Evolutionary conservation across 441 rosid species (phyloP), one percentile per base, ranked within the genome.

Genomic region (Isatis lusitanica): DNA sequence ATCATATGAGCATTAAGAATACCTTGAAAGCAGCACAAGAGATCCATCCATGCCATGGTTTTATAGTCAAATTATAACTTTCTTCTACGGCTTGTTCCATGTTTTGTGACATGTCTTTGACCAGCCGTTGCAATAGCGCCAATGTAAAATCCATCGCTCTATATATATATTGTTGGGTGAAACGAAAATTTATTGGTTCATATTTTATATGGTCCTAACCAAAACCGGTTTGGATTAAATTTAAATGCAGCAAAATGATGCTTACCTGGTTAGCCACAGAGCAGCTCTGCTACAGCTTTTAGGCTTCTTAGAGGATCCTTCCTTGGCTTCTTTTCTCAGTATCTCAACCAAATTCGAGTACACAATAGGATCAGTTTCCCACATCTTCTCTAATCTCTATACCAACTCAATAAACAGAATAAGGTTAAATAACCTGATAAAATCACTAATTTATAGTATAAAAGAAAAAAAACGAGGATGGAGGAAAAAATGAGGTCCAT

Each of bases 31-130:
- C 97, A 68, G 97, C 97, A 10, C 87, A 79, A 15, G 98, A 88
- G 73, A 94, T 94, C 97, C 98, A 94, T 46, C 96, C 88, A 83
- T 94, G 98, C 91, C 96, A 88, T 18, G 90, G 93, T 82, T 88
- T 94, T 75, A 94, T 79, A 66, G 93, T 87, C 51, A 72, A 57
- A 66, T 59, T 80, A 68, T 94, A 94, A 42, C 91, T 78, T 43
- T 91, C 96, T 82, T 88, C 95, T 68, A 94, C 90, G 51, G 84
- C 88, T 75, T 83, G 78, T 80, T 89, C 93, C 93, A 94, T 88
- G 79, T 80, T 85, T 71, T 85, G 84, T 64, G 63, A 90, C 21
- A 83, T 83, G 74, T 94, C 88, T 73, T 76, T 79, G 4, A 70
- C 75, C 71, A 92, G 40, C 66, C 83, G 86, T 81, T 88, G 87